Conservation (phyloP, 768 basidiomycete species). For the Termitomyces sp. region DNA sequence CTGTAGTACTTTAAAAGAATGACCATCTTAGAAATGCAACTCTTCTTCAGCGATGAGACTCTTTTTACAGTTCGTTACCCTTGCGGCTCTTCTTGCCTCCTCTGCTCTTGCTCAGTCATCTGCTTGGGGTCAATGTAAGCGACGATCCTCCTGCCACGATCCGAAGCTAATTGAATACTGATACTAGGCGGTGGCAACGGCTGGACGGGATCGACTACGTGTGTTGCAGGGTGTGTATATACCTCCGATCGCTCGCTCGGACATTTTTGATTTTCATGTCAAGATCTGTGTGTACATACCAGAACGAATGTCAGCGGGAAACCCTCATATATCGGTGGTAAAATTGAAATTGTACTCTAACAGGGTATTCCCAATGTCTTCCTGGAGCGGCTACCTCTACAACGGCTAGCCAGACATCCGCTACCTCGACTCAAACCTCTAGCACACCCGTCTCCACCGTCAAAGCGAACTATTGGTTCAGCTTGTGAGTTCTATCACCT, state of each 20-base stretch:
- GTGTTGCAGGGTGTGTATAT: constrained; percentile 30
- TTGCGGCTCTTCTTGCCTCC: constrained; percentile 4
- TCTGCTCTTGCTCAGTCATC: constrained; percentile 13
- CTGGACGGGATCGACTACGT: constrained; percentile 39
- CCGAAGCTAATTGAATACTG: not conserved
- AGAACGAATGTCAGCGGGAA: constrained; percentile 23
- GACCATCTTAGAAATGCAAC: not conserved
- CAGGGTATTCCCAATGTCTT: constrained; percentile 39
- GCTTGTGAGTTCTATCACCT: constrained; percentile 34
- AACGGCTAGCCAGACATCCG: not conserved
- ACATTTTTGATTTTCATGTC: not conserved
- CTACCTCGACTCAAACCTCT: constrained; percentile 2
- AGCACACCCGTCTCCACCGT: constrained; percentile 14
- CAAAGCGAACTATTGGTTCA: constrained; percentile 48
- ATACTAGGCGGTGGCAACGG: constrained; percentile 20
- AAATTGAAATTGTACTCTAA: not conserved
- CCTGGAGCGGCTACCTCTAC: constrained; percentile 14
- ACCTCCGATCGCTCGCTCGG: not conserved
- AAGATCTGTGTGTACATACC: constrained; percentile 18
- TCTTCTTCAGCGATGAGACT: not conserved
- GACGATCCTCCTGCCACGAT: not conserved
- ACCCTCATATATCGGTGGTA: not conserved
- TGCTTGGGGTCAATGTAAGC: constrained; percentile 16
- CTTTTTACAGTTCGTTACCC: constrained; percentile 2
- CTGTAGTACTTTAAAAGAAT: not conserved